phyloP scores from a whole-genome alignment of 192 early-diverging fungal genomes.

The Backusella morwellensis region DNA sequence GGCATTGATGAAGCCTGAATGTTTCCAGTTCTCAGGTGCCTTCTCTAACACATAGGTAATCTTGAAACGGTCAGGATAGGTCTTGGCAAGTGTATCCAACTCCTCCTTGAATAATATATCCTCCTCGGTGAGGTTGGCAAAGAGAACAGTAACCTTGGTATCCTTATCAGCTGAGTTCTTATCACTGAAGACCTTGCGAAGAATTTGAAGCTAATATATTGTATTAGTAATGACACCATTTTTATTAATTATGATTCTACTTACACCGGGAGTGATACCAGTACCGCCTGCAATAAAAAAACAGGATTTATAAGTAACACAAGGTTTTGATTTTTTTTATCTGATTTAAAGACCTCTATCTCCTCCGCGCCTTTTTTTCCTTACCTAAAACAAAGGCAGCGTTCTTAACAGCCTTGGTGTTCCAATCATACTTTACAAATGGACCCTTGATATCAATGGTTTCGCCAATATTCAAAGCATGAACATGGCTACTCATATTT shows the following conservation, averaged over 20 bases:
- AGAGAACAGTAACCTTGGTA: slow-evolving; percentile 71
- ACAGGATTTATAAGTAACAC: not conserved
- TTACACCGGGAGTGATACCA: slow-evolving; percentile 69
- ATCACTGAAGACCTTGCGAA: slow-evolving; percentile 58
- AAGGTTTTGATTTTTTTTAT: not conserved
- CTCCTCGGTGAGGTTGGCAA: slow-evolving; percentile 65
- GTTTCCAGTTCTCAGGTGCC: slow-evolving; percentile 63
- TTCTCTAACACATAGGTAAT: slow-evolving; percentile 68
- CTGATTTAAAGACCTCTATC: not conserved
- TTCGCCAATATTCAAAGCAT: slow-evolving; percentile 66
- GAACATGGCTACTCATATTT: slow-evolving; percentile 56
- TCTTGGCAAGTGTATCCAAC: slow-evolving; percentile 54
- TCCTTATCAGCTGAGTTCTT: slow-evolving; percentile 48
- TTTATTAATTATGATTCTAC: not conserved
- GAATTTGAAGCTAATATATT: slow-evolving; percentile 49
- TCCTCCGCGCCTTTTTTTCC: not conserved
- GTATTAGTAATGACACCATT: not conserved
- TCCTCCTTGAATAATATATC: slow-evolving; percentile 69
- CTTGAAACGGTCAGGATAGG: slow-evolving; percentile 62
- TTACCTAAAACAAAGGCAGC: slow-evolving; percentile 67
- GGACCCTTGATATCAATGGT: slow-evolving; percentile 79
- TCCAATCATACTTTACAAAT: slow-evolving; percentile 61
- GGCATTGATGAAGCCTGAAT: slow-evolving; percentile 74
- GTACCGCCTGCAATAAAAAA: slow-evolving; percentile 53
- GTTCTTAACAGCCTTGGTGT: slow-evolving; percentile 56